Conservation (phyloP, 2,329 filamentous ascomycete species). For the Bipolaris bicolor region DNA sequence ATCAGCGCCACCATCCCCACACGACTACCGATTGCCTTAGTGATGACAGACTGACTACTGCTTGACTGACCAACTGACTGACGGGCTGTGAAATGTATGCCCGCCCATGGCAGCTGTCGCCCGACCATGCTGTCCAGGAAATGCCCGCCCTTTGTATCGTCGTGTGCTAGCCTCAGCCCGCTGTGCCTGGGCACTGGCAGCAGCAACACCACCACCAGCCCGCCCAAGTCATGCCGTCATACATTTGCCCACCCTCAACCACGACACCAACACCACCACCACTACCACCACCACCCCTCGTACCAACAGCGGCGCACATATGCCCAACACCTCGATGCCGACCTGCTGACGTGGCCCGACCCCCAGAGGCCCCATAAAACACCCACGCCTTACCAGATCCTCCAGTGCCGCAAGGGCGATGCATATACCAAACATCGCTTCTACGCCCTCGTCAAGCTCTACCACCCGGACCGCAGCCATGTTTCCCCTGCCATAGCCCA, state of each 20-base stretch:
- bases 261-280: not conserved
- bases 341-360: conserved; percentile 43
- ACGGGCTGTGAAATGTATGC: conserved; percentile 27
- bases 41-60: not conserved
- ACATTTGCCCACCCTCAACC: conserved; percentile 36
- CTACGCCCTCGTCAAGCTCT: conserved; percentile 92
- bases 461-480: conserved; percentile 79
- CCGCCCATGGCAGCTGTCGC: conserved; percentile 25
- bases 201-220: conserved; percentile 23
- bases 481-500: conserved; percentile 48
- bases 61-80: conserved; percentile 1
- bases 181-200: conserved; percentile 24
- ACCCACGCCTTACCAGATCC: conserved; percentile 91
- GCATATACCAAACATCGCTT: conserved; percentile 84
- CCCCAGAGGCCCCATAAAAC: conserved; percentile 46
- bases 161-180: conserved; percentile 27
- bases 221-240: conserved; percentile 49
- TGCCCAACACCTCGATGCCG: conserved; percentile 35
- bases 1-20: conserved; percentile 15
- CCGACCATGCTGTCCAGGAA: conserved; percentile 49
- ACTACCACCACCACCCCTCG: not conserved
- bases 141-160: conserved; percentile 22
- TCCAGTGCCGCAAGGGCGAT: conserved; percentile 65
- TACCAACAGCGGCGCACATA: conserved; percentile 28
- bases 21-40: conserved; percentile 3